phyloP scores from a whole-genome alignment of 2,329 filamentous ascomycete species.

The Knoxdaviesia proteae region DNA sequence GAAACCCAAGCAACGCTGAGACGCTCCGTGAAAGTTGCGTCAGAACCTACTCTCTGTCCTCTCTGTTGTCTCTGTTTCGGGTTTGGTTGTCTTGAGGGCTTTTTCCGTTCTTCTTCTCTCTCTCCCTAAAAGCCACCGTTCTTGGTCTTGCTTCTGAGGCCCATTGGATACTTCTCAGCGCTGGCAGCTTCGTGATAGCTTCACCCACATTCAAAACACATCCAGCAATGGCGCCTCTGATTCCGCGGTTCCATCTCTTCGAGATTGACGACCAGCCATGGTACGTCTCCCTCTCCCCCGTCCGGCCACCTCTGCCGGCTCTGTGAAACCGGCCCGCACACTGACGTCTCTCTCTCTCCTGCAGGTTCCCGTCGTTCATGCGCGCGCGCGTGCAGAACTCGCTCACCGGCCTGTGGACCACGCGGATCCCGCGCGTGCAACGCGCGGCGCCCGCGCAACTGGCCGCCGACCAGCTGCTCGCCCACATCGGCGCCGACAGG shows the following conservation, averaged over 20 bases:
- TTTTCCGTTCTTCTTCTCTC: too few species aligned
- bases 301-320: not conserved
- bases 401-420: constrained; percentile 42
- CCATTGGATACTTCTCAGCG: too few species aligned
- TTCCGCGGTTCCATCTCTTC: constrained; percentile 41
- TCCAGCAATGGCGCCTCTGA: constrained; percentile 23
- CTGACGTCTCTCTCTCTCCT: not conserved
- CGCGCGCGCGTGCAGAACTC: constrained; percentile 43
- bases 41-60: too few species aligned
- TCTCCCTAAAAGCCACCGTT: too few species aligned
- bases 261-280: constrained; percentile 49
- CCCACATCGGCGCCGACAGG: constrained; percentile 20
- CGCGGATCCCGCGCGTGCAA: constrained; percentile 35
- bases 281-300: constrained; percentile 17
- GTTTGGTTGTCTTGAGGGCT: too few species aligned
- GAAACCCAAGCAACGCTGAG: too few species aligned
- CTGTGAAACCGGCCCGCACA: constrained; percentile 2
- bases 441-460: constrained; percentile 34
- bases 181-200: too few species aligned
- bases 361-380: constrained; percentile 45
- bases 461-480: constrained; percentile 34
- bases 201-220: not conserved
- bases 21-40: too few species aligned
- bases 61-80: too few species aligned
- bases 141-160: too few species aligned